Conservation (phyloP, 2,329 filamentous ascomycete species). For the Nemania diffusa region DNA sequence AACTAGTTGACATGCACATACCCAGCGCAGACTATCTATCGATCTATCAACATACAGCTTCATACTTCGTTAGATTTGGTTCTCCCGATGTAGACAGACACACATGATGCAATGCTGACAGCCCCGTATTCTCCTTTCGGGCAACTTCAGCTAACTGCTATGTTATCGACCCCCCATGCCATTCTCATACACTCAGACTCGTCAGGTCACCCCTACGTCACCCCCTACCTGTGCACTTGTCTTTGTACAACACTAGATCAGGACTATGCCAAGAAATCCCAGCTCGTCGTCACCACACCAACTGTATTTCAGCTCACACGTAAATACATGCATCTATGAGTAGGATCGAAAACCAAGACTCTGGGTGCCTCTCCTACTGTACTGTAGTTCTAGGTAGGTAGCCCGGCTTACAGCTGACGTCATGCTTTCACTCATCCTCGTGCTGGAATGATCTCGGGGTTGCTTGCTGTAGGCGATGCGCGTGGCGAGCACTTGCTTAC, state of each 20-base stretch:
- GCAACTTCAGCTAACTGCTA: background rate
- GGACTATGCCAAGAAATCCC: background rate
- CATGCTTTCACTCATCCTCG: background rate
- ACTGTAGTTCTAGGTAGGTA: background rate
- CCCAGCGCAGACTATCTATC: too few relatives aligned
- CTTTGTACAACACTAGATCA: background rate
- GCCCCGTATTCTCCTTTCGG: background rate
- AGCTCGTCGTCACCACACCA: background rate
- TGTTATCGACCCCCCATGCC: background rate
- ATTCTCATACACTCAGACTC: background rate
- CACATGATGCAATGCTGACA: background rate
- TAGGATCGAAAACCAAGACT: too few relatives aligned
- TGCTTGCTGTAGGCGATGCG: background rate
- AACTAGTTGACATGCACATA: background rate
- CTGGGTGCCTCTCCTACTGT: background rate
- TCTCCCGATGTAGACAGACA: background rate
- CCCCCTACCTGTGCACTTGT: background rate
- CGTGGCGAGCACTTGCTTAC: too few relatives aligned
- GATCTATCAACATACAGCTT: background rate
- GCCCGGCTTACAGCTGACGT: background rate
- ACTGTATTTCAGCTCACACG: too few relatives aligned
- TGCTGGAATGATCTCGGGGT: background rate
- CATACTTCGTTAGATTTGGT: background rate
- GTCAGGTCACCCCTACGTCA: background rate
- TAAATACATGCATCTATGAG: too few relatives aligned